Evolutionary conservation across 2,329 filamentous ascomycete genomes (phyloP).

Genomic region (Allantophomopsis lycopodina): DNA sequence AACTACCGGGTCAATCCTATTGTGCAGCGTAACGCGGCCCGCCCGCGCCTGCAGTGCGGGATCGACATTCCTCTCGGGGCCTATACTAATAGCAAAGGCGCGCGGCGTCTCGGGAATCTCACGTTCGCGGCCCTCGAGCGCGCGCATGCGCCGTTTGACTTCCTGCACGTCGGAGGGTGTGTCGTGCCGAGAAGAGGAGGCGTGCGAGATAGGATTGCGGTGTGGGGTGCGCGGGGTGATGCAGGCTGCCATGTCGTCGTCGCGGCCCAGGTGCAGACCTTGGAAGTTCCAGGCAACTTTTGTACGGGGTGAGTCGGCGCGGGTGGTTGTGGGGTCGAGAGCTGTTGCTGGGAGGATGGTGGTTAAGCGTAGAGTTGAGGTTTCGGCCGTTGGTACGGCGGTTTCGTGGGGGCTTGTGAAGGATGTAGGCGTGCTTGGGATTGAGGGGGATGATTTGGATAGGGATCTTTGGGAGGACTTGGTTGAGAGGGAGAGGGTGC

Average conservation of each 20-base stretch:
- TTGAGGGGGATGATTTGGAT: no score
- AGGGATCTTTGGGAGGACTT: no score
- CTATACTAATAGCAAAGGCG: constrained; percentile 5
- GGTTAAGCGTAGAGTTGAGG: constrained; percentile 4
- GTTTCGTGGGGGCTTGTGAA: no score
- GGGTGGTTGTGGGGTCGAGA: neutral
- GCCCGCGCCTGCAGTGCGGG: constrained; percentile 5
- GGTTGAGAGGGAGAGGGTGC: no score
- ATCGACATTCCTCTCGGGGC: constrained; percentile 5
- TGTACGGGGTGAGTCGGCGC: constrained; percentile 12
- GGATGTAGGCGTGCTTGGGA: no score
- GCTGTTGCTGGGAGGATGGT: constrained; percentile 4
- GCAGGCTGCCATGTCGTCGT: no score
- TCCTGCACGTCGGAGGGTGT: constrained; percentile 4
- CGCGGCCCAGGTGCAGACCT: constrained; percentile 11
- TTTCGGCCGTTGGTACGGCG: neutral
- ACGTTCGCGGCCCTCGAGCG: constrained; percentile 3
- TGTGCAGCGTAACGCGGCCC: constrained; percentile 6
- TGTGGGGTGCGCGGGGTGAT: constrained; percentile 4
- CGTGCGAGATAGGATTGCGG: constrained; percentile 3
- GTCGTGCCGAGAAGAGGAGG: neutral
- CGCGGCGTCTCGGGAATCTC: constrained; percentile 15
- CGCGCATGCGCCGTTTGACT: constrained; percentile 12
- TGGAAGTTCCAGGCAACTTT: constrained; percentile 17
- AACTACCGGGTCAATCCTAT: constrained; percentile 14